Percentiles rank a stretch among this genome's conserved stretches.
These are phyloP conservation scores for Barnettozyma botsteinii DNA, from an alignment of 805 yeast species.

Conservation along the genomic window DNA sequence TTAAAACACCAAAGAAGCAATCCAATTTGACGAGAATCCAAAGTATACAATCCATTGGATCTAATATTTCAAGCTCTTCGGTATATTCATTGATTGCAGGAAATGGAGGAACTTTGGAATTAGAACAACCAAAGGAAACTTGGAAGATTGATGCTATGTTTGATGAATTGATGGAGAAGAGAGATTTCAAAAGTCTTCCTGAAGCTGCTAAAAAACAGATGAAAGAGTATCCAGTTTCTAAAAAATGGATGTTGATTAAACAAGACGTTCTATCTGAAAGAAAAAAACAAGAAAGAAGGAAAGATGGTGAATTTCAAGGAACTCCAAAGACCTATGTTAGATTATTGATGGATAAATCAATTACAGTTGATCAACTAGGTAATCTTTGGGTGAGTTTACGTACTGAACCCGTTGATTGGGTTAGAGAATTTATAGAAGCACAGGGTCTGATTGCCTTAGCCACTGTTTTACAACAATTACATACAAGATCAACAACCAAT, in stretches of 20 bases:
- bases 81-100: slow-evolving; percentile 5
- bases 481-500: slow-evolving; percentile 24
- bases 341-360: slow-evolving; percentile 60
- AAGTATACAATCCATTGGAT: slow-evolving; percentile 16
- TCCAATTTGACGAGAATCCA: slow-evolving; percentile 21
- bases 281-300: slow-evolving; percentile 44
- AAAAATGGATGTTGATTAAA: slow-evolving; percentile 87
- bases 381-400: slow-evolving; percentile 88
- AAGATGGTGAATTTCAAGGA: slow-evolving; percentile 20
- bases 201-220: slow-evolving; percentile 70
- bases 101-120: slow-evolving; percentile 12
- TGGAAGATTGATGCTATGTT: slow-evolving; percentile 69
- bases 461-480: slow-evolving; percentile 53
- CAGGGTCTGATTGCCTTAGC: slow-evolving; percentile 82
- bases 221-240: slow-evolving; percentile 65
- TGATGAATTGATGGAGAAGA: slow-evolving; percentile 70
- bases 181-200: slow-evolving; percentile 71
- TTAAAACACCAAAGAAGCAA: slow-evolving; percentile 18
- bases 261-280: slow-evolving; percentile 80
- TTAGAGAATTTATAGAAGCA: slow-evolving; percentile 60
- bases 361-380: slow-evolving; percentile 65
- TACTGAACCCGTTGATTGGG: slow-evolving; percentile 87
- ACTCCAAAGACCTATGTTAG: slow-evolving; percentile 75
- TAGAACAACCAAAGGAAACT: slow-evolving; percentile 65
- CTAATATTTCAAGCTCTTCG: slow-evolving; percentile 8